A percentile compares a stretch with the other conserved stretches of the same genome.
Evolutionary conservation across 2,329 filamentous ascomycete genomes (phyloP).

Genomic region (Fusarium dlaminii): DNA sequence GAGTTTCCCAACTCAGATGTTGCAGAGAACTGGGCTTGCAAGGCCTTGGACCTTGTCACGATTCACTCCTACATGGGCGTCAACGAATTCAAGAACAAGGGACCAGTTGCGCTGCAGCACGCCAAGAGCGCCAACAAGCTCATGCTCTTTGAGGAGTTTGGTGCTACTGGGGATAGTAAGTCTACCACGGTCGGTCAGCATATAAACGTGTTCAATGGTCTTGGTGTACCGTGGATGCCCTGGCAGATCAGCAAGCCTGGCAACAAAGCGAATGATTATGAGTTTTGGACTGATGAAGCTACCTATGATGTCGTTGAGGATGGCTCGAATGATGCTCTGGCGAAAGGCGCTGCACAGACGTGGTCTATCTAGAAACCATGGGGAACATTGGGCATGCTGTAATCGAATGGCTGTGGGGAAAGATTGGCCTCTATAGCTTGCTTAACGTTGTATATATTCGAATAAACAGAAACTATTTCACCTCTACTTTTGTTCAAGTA

Average conservation of each 20-base stretch:
- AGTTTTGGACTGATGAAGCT: not conserved
- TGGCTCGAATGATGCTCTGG: not conserved
- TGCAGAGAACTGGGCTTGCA: not conserved
- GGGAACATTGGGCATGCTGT: not conserved
- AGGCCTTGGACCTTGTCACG: not conserved
- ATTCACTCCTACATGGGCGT: not conserved
- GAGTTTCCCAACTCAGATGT: not conserved
- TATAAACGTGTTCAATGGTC: not conserved
- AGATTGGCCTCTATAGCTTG: not conserved
- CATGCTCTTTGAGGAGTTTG: not conserved
- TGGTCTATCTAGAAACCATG: not conserved
- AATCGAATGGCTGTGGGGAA: too few relatives aligned
- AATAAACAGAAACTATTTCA: not conserved
- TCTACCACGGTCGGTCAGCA: not conserved
- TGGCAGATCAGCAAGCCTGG: not conserved
- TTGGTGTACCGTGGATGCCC: not conserved
- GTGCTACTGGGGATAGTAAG: not conserved
- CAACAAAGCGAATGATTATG: not conserved
- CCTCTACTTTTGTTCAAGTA: too few relatives aligned
- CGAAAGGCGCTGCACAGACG: not conserved
- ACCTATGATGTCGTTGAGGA: not conserved
- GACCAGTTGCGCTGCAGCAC: not conserved
- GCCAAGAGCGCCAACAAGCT: not conserved
- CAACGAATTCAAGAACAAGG: not conserved
- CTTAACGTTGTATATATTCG: accelerated